Base-by-base conservation (phyloP, 2,329 filamentous ascomycete genomes). In the Scortechinia acanthostroma region DNA sequence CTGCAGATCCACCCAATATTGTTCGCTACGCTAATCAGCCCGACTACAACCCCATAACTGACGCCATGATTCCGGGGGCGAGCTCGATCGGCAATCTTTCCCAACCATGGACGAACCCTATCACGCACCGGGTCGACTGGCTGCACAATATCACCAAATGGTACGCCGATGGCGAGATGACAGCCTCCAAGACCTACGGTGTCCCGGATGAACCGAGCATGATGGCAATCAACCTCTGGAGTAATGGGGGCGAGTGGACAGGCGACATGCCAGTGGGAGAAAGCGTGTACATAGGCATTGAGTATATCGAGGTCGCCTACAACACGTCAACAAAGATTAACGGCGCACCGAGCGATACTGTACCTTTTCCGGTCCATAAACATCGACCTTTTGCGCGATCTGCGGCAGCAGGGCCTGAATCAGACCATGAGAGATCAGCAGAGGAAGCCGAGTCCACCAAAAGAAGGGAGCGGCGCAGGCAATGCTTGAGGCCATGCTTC, bases 161-260 rank as follows among this genome's bases (percentile, higher is more conserved):
- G 35, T 40, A 40, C 17, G 35, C 20, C 20, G 17, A 40, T 19
- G 35, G 17, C 6, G 6, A 6, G 10, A 10, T 40, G 17, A 13
- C 14, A 10, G 17, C 6, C 35, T 10, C 35, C 10, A 40, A 40
- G 35, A 13, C 35, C 13, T 40, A 40, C 35, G 6, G 20, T 13
- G 35, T 40, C 10, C 35, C 35, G 10, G 17, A 40, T 40, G 6
- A 15, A 17, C 35, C 10, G 35, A 40, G 35, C 20, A 10, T 6
- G 35, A 13, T 40, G 35, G 35, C 20, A 6, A 40, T 40, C 35
- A 40, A 40, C 17, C 35, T 40, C 35, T 40, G 35, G 35, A 40
- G 35, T 19, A 17, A 40, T 19, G 35, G 35, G 14, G 35, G 35
- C 13, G 17, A 13, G 6, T 40, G 35, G 35, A 40, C 35, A 6